Percentiles rank a stretch among this genome's conserved stretches.
phyloP scores from a whole-genome alignment of 2,329 filamentous ascomycete genomes.

The Colletotrichum sp. region DNA sequence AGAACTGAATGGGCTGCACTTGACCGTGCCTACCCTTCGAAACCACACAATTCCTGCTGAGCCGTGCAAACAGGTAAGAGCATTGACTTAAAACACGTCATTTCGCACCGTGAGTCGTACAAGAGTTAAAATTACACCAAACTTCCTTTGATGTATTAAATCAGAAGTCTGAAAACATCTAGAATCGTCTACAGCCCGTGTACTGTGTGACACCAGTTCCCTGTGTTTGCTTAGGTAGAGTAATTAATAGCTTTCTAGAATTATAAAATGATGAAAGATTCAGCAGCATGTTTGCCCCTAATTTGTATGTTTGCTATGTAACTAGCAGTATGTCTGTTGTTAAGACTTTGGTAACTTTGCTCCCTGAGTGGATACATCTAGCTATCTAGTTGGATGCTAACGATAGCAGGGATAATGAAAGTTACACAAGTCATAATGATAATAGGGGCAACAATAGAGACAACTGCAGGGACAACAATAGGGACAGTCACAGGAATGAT shows the following conservation, averaged over 20 bases:
- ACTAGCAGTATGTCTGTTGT: background rate
- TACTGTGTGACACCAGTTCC: background rate
- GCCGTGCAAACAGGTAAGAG: background rate
- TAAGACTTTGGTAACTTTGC: background rate
- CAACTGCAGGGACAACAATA: background rate
- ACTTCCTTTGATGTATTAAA: background rate
- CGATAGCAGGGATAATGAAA: background rate
- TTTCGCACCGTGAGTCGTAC: background rate
- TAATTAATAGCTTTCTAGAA: background rate
- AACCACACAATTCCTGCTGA: background rate
- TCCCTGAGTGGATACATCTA: background rate
- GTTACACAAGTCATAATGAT: background rate
- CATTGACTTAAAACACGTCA: background rate
- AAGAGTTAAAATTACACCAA: background rate
- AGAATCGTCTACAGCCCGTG: rapidly evolving
- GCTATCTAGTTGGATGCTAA: rapidly evolving
- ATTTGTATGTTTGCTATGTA: background rate
- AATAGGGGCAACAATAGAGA: background rate
- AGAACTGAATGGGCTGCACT: background rate
- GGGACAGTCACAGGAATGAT: background rate
- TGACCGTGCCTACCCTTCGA: background rate
- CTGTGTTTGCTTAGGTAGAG: background rate
- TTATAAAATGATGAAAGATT: background rate
- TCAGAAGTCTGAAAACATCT: background rate
- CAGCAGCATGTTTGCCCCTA: background rate